phyloP scores from a whole-genome alignment of 495 filamentous ascomycete species.

The Parathielavia hyrcaniae region DNA sequence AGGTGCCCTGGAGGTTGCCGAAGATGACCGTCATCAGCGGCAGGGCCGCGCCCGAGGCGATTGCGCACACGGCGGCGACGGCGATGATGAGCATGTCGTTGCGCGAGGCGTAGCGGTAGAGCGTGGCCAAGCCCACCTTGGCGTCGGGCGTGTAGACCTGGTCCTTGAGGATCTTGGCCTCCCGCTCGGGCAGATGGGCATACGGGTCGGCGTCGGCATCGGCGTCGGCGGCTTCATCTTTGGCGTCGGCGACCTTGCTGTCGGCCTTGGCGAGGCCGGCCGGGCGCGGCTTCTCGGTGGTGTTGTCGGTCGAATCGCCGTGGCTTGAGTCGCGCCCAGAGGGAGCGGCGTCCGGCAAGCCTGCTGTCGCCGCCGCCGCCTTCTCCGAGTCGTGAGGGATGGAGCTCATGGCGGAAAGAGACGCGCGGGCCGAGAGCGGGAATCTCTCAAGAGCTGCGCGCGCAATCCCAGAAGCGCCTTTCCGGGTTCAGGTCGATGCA shows the following conservation, averaged over 20 bases:
- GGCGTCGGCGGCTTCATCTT: conserved; percentile 36
- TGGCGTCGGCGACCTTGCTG: conserved; percentile 38
- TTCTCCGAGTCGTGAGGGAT: conserved; percentile 25
- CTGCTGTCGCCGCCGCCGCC: conserved; percentile 20
- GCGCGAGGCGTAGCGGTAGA: conserved; percentile 75
- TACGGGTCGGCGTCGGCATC: conserved; percentile 44
- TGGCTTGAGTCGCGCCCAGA: conserved; percentile 32
- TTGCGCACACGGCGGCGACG: conserved; percentile 59
- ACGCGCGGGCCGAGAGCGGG: no score
- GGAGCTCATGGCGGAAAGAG: conserved; percentile 20
- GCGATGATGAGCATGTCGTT: conserved; percentile 68
- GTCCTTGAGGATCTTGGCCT: conserved; percentile 59
- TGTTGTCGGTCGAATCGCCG: conserved; percentile 30
- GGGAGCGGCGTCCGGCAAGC: conserved; percentile 1
- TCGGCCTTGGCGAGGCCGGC: conserved; percentile 43
- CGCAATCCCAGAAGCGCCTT: neutral
- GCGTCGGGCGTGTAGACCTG: conserved; percentile 65
- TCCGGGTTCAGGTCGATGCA: neutral
- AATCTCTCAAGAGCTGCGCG: no score
- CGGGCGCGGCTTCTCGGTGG: conserved; percentile 2
- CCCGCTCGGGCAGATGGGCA: conserved; percentile 51
- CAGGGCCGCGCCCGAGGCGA: conserved; percentile 71
- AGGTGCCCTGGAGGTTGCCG: conserved; percentile 65
- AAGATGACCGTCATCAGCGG: conserved; percentile 88
- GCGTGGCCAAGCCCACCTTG: conserved; percentile 56